Evolutionary conservation across 1,284 basidiomycete species (phyloP), one percentile per base, ranked within the genome.

Genomic region (Fomitopsis palustris): DNA sequence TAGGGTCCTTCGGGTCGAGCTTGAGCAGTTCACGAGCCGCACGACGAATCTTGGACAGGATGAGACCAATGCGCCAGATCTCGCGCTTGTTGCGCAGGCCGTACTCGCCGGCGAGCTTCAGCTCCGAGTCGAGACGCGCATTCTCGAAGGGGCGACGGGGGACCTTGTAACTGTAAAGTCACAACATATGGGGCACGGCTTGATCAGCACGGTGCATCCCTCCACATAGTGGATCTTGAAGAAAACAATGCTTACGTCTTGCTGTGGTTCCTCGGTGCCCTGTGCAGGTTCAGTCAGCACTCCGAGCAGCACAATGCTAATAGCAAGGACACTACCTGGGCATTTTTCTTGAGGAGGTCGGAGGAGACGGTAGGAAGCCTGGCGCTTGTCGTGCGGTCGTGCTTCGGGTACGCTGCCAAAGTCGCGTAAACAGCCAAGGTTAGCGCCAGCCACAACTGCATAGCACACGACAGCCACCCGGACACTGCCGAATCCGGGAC

Each of bases 81-180:
- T 99, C 96, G 74, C 95, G 93, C 88, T 99, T 99, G 93, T 98
- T 99, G 79, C 96, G 93, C 73, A 99, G 93, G 80, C 96, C 96
- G 84, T 96, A 99, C 84, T 99, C 97, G 81, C 96, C 96, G 64
- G 95, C 95, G 79, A 98, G 95, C 94, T 98, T 99, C 75, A 99
- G 86, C 87, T 99, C 97, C 70, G 93, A 89, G 83, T 99, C 96
- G 81, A 99, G 94, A 81, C 96, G 95, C 75, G 96, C 93, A 65
- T 95, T 93, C 84, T 93, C 95, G 81, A 91, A 98, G 75, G 96
- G 92, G 77, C 96, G 90, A 85, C 91, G 94, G 74, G 96, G 96
- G 84, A 98, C 95, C 86, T 96, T 95, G 84, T 95, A 95, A 78
- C 93, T 95, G 78, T 78, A 76, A 3, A 21, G 78, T 76, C 77